These are phyloP conservation scores for Ilex asprella DNA, from an alignment of 257 asterid species.

Conservation along the genomic window DNA sequence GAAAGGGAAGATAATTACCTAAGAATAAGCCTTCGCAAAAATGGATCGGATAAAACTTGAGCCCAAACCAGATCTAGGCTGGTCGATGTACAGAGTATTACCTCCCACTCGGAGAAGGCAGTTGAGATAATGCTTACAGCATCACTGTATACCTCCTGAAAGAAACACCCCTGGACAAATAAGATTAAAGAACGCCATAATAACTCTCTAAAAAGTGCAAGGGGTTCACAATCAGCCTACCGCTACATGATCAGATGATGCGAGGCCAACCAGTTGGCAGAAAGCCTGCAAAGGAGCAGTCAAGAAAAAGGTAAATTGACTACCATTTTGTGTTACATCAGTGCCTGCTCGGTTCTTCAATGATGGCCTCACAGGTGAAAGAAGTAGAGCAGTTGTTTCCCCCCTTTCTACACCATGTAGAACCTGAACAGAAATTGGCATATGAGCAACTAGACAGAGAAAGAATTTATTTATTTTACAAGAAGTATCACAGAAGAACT, in stretches of 20 bases:
- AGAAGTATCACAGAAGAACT: background rate
- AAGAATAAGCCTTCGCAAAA: slow-evolving; percentile 78
- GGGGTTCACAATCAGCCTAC: slow-evolving; percentile 29
- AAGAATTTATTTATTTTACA: background rate
- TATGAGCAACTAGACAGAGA: slow-evolving; percentile 19
- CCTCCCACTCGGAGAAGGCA: slow-evolving; percentile 90
- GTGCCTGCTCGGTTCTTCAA: slow-evolving; percentile 43
- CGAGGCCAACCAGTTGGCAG: slow-evolving; percentile 71
- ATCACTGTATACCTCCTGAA: slow-evolving; percentile 48
- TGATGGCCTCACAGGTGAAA: slow-evolving; percentile 78
- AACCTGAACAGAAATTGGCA: slow-evolving; percentile 45
- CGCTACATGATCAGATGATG: slow-evolving; percentile 38
- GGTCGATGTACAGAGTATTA: slow-evolving; percentile 72
- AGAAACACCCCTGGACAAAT: slow-evolving; percentile 12
- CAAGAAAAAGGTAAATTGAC: slow-evolving; percentile 91
- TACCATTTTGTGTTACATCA: slow-evolving; percentile 54
- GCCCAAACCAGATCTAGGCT: slow-evolving; percentile 88
- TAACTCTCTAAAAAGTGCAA: background rate
- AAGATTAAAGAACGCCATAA: background rate
- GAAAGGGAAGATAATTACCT: slow-evolving; percentile 42
- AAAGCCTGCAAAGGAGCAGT: slow-evolving; percentile 88
- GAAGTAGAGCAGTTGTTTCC: slow-evolving; percentile 79
- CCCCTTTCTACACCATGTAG: slow-evolving; percentile 89
- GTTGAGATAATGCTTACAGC: slow-evolving; percentile 56
- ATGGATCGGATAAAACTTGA: slow-evolving; percentile 78